Conservation (phyloP, 371 early-diverging fungal genomes). For the Mortierella sp. region DNA sequence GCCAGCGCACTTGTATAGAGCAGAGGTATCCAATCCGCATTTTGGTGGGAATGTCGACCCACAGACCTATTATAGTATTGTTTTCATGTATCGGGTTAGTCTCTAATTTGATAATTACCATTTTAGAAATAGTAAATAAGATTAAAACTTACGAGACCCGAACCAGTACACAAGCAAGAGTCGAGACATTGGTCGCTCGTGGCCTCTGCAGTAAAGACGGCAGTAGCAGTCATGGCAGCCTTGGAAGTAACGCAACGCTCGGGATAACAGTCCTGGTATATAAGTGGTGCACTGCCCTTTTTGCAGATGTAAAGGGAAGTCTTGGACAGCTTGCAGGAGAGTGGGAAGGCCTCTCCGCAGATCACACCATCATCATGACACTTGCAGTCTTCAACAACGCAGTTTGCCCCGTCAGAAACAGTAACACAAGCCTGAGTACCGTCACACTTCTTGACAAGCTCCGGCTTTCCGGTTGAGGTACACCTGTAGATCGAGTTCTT, state of each 20-base stretch:
- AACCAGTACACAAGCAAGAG: neutral
- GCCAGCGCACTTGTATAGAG: slow-evolving; percentile 12
- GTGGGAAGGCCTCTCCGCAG: slow-evolving; percentile 16
- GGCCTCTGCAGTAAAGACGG: neutral
- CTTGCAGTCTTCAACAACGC: slow-evolving; percentile 5
- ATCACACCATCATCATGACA: slow-evolving; percentile 9
- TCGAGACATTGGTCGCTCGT: neutral
- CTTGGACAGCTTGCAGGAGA: slow-evolving; percentile 3
- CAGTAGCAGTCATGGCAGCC: neutral
- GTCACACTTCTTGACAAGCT: neutral
- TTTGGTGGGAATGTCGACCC: slow-evolving; percentile 10
- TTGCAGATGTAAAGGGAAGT: slow-evolving; percentile 7
- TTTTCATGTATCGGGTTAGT: too few relatives aligned
- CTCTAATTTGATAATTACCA: too few relatives aligned
- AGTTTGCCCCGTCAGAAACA: slow-evolving; percentile 3
- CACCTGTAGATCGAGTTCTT: slow-evolving; percentile 15
- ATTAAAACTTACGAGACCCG: neutral
- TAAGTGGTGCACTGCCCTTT: neutral
- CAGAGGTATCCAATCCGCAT: slow-evolving; percentile 1
- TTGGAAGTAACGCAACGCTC: slow-evolving; percentile 2
- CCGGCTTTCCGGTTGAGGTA: neutral
- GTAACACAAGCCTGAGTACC: neutral
- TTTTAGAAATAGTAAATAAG: too few relatives aligned
- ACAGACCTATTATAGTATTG: neutral
- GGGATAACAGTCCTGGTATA: slow-evolving; percentile 2